Evolutionary conservation across 2,329 filamentous ascomycete species (phyloP).

Genomic region (Colletotrichum noveboracense): DNA sequence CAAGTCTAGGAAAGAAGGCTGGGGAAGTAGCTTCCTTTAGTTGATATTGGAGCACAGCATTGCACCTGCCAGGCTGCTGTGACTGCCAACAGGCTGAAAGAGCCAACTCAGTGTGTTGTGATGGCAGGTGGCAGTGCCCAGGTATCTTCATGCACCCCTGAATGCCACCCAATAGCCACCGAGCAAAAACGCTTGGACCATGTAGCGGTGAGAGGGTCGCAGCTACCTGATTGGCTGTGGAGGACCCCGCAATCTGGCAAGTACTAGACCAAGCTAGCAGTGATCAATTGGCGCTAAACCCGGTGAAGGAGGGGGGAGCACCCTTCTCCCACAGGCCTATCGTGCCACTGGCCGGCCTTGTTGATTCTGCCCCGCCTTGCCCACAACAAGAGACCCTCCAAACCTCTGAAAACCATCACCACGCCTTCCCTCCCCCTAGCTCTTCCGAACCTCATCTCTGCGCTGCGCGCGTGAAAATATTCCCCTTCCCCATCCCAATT

Average conservation of each 20-base stretch:
- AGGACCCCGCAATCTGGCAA: not conserved
- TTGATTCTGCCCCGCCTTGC: constrained; percentile 31
- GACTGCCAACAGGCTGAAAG: not conserved
- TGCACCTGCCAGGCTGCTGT: not conserved
- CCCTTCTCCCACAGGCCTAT: constrained; percentile 16
- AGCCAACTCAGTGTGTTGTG: not conserved
- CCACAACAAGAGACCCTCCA: constrained; percentile 31
- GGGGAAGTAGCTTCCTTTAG: not conserved
- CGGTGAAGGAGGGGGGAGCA: constrained; percentile 6
- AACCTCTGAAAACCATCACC: constrained; percentile 39
- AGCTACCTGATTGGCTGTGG: not conserved
- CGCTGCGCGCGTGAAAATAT: constrained; percentile 40
- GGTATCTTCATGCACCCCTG: constrained; percentile 22
- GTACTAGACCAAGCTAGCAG: constrained; percentile 14
- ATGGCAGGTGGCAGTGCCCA: constrained; percentile 13
- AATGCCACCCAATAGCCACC: constrained; percentile 5
- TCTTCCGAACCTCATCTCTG: constrained; percentile 29
- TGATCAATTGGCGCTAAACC: constrained; percentile 13
- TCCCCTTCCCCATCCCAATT: constrained; percentile 25
- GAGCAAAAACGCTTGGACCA: constrained; percentile 16
- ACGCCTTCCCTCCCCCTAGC: constrained; percentile 29
- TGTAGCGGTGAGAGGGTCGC: constrained; percentile 28
- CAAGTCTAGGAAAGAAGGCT: not conserved
- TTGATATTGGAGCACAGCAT: not conserved
- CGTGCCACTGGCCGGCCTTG: constrained; percentile 19